Percentiles rank a stretch among this genome's conserved stretches.
phyloP scores from a whole-genome alignment of 176 grass and related monocot species.

The Leersia perrieri region DNA sequence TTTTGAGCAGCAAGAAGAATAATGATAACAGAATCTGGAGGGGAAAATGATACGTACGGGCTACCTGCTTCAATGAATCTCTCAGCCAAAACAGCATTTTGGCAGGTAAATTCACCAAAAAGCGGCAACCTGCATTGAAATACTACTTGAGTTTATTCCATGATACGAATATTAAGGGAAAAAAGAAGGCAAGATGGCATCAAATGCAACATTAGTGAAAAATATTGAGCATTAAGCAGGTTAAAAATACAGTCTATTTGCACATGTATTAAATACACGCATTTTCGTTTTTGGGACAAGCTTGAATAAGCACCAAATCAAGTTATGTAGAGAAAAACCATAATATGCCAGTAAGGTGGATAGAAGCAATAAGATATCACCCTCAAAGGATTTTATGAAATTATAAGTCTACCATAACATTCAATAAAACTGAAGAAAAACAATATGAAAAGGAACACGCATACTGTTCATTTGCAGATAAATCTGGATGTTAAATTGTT shows the following conservation, averaged over 20 bases:
- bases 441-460: background rate
- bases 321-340: background rate
- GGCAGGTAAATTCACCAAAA: constrained; percentile 91
- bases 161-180: background rate
- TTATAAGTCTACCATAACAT: background rate
- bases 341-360: background rate
- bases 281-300: background rate
- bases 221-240: background rate
- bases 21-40: constrained; percentile 22
- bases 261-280: background rate
- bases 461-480: background rate
- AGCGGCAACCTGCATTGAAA: constrained; percentile 63
- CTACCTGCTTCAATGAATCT: constrained; percentile 99
- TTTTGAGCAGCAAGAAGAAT: constrained; percentile 21
- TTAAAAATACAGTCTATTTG: background rate
- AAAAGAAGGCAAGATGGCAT: constrained; percentile 7
- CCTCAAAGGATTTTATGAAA: background rate
- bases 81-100: constrained; percentile 94
- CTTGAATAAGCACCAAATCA: background rate
- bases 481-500: background rate
- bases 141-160: background rate
- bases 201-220: background rate
- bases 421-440: background rate
- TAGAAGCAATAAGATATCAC: background rate
- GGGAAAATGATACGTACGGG: constrained; percentile 72